Evolutionary conservation across 2,329 filamentous ascomycete species (phyloP), one percentile per base, ranked within the genome.

Genomic region (Cytospora leucostoma): DNA sequence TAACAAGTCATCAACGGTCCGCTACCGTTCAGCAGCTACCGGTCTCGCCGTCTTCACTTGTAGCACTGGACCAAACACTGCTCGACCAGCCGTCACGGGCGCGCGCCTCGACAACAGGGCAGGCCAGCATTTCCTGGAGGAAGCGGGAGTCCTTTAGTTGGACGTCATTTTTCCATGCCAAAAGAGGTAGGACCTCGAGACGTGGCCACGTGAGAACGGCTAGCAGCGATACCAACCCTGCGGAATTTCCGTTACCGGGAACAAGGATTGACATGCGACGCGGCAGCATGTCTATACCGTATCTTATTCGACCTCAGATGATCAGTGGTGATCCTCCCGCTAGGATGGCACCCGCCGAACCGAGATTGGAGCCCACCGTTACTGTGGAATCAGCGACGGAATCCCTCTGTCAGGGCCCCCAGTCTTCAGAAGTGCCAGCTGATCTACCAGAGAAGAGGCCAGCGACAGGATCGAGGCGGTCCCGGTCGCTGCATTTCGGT

Each of bases 1-100:
- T 89, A 53, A 93, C 91, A 19, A 93, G 90, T 73, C 90, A 93
- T 71, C 89, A 93, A 73, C 83, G 91, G 69, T 90, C 88, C 53
- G 87, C 86, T 38, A 91, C 88, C 1, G 77, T 92, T 34, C 86
- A 90, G 68, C 83, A 87, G 65, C 73, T 78, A 65, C 65, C 47
- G 54, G 61, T 38, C 61, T 68, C 34, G 38, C 68, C n/a, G 62
- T 66, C 38, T 65, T 68, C 33, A 64, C 65, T 53, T 38, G 57
- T 19, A 61, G 63, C 33, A 65, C 61, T 1, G 69, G 35, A 56
- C 71, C 4, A 74, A 73, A 56, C 70, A 68, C 75, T 76, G 0
- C 71, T 75, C 10, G 74, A 78, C 65, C 73, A 76, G 63, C 73
- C 73, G 35, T 68, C 71, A 13, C 66, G 69, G n/a, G 67, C 70